Evolutionary conservation across 192 early-diverging fungal species (phyloP).

Genomic region (Endogone sp.): DNA sequence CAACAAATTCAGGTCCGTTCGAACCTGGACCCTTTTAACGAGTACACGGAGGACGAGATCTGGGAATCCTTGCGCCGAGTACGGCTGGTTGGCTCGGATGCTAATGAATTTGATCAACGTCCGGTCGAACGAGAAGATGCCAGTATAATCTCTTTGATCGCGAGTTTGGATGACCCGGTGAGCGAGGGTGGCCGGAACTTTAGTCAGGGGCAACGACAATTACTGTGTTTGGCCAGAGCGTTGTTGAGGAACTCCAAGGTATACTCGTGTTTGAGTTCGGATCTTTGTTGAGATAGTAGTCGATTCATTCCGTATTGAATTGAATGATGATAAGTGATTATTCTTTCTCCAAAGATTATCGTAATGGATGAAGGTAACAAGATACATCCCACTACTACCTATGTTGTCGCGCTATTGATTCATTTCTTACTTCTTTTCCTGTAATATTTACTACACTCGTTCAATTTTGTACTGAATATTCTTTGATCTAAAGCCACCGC

Average conservation of each 20-base stretch:
- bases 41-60: slow-evolving; percentile 72
- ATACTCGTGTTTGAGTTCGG: slow-evolving; percentile 4
- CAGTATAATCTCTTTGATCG: slow-evolving; percentile 23
- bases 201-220: slow-evolving; percentile 75
- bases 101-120: not conserved
- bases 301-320: no score
- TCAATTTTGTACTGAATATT: not conserved
- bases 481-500: slow-evolving; percentile 59
- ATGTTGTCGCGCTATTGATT: not conserved
- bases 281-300: no score
- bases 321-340: no score
- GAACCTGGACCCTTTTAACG: slow-evolving; percentile 87
- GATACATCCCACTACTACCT: not conserved
- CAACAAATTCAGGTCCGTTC: slow-evolving; percentile 39
- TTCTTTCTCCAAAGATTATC: slow-evolving; percentile 21
- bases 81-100: slow-evolving; percentile 17
- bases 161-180: slow-evolving; percentile 68
- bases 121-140: not conserved
- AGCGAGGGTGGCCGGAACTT: slow-evolving; percentile 82
- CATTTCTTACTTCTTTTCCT: not conserved
- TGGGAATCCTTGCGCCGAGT: slow-evolving; percentile 76
- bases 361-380: slow-evolving; percentile 46
- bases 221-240: slow-evolving; percentile 76
- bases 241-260: slow-evolving; percentile 66
- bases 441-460: not conserved